Evolutionary conservation across 2,329 filamentous ascomycete genomes (phyloP).

Genomic region (Colletotrichum spinosum): DNA sequence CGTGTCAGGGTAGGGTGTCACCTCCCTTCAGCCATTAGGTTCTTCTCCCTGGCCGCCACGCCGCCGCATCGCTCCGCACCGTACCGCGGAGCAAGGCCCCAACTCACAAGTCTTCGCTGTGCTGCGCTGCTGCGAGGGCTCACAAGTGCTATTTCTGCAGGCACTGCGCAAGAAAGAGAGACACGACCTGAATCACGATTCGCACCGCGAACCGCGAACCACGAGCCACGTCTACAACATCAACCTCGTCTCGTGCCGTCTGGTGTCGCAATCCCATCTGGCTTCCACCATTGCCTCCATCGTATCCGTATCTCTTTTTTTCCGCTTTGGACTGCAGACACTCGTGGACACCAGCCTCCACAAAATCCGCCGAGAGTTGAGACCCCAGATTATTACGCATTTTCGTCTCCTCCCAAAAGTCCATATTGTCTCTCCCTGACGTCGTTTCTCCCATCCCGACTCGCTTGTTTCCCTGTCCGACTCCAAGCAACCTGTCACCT

Average conservation of each 20-base stretch:
- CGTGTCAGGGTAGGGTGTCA: slow-evolving; percentile 18
- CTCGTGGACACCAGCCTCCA: slow-evolving; percentile 2
- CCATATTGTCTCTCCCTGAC: slow-evolving; percentile 25
- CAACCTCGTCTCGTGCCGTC: no score
- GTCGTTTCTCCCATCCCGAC: slow-evolving; percentile 4
- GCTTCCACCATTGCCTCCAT: slow-evolving; percentile 11
- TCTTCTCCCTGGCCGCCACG: slow-evolving; percentile 1
- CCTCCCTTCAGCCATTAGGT: neutral
- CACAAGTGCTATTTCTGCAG: slow-evolving; percentile 1
- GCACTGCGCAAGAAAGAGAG: slow-evolving; percentile 1
- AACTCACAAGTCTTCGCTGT: neutral
- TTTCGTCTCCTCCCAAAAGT: slow-evolving; percentile 9
- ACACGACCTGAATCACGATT: no score
- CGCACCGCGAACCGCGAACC: neutral
- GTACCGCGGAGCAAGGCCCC: no score
- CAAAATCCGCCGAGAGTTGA: slow-evolving; percentile 9
- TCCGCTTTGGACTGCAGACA: no score
- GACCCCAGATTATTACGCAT: slow-evolving; percentile 12
- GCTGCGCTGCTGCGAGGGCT: neutral
- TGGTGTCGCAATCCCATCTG: no score
- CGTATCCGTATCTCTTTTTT: neutral
- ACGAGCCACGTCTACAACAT: neutral
- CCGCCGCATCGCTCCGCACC: neutral
- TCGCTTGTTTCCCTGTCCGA: slow-evolving; percentile 12
- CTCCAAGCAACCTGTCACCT: slow-evolving; percentile 1